Base-by-base conservation (phyloP, 352 stramenopile genomes). In the Phytophthora pistaciae region DNA sequence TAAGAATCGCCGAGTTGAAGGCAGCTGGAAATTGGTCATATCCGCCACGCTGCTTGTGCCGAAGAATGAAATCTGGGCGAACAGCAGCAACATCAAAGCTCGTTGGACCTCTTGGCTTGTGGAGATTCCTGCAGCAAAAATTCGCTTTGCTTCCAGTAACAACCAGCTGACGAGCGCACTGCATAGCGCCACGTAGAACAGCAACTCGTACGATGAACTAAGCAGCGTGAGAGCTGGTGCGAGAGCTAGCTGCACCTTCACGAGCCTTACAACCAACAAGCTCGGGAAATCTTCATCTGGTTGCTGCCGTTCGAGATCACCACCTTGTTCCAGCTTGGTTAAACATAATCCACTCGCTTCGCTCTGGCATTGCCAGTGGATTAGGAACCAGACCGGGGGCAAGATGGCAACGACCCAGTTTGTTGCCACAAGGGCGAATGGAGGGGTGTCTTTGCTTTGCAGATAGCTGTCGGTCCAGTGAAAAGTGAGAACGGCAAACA, bases 31-130 rank as follows among this genome's bases (percentile, higher is more conserved):
- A 61, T 69, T 86, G 68, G 85, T 94, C 85, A 96, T 92, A 56
- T 82, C 92, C 14, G 88, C 86, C 50, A 96, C 86, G 60, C 90
- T 93, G 57, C 74, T 86, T 18, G 87, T 96, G n/a, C 85, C 88
- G 33, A 94, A 96, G 63, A 96, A 96, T 36, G 85, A 85, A 40
- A 94, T 85, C 66, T 96, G 90, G 65, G 89, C 77, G 48, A 96
- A 72, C 33, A 94, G 40, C 52, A 94, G 60, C 55, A 94, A 90
- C 27, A 91, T 79, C 59, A 96, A 80, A 57, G 87, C 88, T 38
- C 80, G 76, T 0, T 81, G 88, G 11, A 91, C 64, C 29, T 92
- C 86, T 20, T 56, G 23, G 50, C 38, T 40, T 11, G 16, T n/a
- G 49, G 38, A 64, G n/a, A 56, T 33, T 8, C 50, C 64, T 57